These are phyloP conservation scores for Cutaneotrichosporon cyanovorans DNA, from an alignment of 1,284 basidiomycete genomes.

Conservation along the genomic window DNA sequence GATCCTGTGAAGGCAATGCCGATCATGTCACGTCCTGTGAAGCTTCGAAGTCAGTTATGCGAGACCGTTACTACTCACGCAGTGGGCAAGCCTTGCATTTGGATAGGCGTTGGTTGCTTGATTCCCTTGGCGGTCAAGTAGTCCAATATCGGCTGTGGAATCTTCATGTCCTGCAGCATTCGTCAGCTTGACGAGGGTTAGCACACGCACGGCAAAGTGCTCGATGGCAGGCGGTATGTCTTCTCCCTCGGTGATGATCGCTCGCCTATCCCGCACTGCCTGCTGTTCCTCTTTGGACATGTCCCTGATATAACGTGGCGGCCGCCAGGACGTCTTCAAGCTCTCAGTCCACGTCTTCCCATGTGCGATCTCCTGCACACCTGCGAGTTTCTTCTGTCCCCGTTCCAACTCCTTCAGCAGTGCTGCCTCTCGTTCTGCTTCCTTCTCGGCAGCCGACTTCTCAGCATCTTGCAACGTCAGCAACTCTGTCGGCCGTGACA, in stretches of 20 bases:
- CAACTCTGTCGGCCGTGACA: background rate
- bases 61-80: conserved; percentile 55
- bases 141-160: conserved; percentile 73
- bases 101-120: conserved; percentile 83
- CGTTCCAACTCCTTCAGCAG: conserved; percentile 87
- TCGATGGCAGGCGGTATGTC: conserved; percentile 87
- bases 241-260: conserved; percentile 86
- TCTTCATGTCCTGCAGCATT: conserved; percentile 95
- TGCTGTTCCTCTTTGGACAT: conserved; percentile 63
- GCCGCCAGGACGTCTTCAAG: conserved; percentile 79
- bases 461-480: conserved; percentile 57
- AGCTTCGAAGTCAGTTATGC: conserved; percentile 49
- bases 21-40: conserved; percentile 84
- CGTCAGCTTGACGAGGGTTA: background rate
- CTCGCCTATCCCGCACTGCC: conserved; percentile 75
- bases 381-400: conserved; percentile 74
- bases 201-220: conserved; percentile 62
- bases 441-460: conserved; percentile 75
- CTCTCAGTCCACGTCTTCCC: conserved; percentile 86
- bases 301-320: conserved; percentile 74
- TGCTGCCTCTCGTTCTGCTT: conserved; percentile 79
- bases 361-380: conserved; percentile 84
- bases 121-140: conserved; percentile 81
- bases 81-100: conserved; percentile 91
- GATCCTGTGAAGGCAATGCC: conserved; percentile 94